phyloP scores from a whole-genome alignment of 192 early-diverging fungal species.

The Endogone sp. region DNA sequence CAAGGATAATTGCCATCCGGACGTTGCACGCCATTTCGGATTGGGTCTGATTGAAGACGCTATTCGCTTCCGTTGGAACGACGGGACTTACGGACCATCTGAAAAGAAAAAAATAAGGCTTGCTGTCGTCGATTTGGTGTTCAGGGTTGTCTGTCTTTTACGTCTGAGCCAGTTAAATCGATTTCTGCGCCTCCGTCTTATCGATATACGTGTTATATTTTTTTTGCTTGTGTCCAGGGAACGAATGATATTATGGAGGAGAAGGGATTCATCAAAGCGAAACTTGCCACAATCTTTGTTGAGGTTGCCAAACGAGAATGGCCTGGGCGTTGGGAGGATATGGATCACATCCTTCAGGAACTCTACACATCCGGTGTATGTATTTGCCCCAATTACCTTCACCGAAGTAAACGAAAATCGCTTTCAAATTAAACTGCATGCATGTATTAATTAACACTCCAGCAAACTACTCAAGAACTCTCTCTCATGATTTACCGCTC shows the following conservation, averaged over 20 bases:
- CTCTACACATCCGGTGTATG: conserved; percentile 41
- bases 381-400: neutral
- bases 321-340: conserved; percentile 55
- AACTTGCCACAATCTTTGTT: conserved; percentile 50
- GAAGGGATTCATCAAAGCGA: conserved; percentile 54
- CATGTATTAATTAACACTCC: neutral
- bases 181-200: neutral
- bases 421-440: no score
- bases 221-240: conserved; percentile 23
- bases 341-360: conserved; percentile 43
- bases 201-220: neutral
- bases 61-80: conserved; percentile 53
- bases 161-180: no score
- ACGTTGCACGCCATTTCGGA: conserved; percentile 56
- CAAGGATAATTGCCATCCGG: conserved; percentile 39
- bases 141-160: conserved; percentile 15
- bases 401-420: neutral
- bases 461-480: conserved; percentile 51
- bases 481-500: conserved; percentile 43
- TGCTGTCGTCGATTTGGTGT: conserved; percentile 33
- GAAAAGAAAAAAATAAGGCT: conserved; percentile 31
- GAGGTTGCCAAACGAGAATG: conserved; percentile 59
- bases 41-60: conserved; percentile 51
- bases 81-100: conserved; percentile 25
- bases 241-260: conserved; percentile 31